Evolutionary conservation across 345 rosid species (phyloP).

Genomic region (Raphanus sativus): DNA sequence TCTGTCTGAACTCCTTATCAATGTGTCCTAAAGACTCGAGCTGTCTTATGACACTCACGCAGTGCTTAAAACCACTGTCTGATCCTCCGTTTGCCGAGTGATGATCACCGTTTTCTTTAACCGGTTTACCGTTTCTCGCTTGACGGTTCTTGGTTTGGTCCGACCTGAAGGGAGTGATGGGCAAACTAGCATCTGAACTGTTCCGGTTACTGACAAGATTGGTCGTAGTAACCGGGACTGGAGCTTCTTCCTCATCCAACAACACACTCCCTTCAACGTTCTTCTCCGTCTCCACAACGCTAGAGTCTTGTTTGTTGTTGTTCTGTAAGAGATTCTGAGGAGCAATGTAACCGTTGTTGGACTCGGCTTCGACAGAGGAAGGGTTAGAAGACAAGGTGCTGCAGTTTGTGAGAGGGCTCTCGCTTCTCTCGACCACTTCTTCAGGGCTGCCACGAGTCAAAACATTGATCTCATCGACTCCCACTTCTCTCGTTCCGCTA

Average conservation of each 20-base stretch:
- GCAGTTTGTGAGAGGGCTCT: conserved; percentile 85
- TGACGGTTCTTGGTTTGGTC: conserved; percentile 58
- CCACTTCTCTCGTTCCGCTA: conserved; percentile 50
- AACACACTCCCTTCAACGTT: conserved; percentile 16
- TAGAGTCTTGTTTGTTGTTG: not conserved
- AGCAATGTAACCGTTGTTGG: conserved; percentile 48
- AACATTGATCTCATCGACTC: conserved; percentile 52
- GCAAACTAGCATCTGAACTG: conserved; percentile 61
- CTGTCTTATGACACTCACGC: conserved; percentile 83
- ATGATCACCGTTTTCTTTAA: conserved; percentile 33
- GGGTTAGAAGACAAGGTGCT: conserved; percentile 75
- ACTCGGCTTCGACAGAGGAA: conserved; percentile 90
- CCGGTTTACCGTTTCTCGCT: conserved; percentile 55
- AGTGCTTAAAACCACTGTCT: conserved; percentile 61
- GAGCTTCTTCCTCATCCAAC: conserved; percentile 30
- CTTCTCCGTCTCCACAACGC: conserved; percentile 18
- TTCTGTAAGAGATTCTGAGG: conserved; percentile 12
- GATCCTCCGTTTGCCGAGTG: conserved; percentile 38
- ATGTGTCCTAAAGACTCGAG: conserved; percentile 89
- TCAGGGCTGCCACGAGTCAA: conserved; percentile 38
- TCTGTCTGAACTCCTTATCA: conserved; percentile 85
- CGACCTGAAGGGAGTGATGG: conserved; percentile 79
- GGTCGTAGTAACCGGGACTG: conserved; percentile 14
- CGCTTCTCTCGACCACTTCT: conserved; percentile 72
- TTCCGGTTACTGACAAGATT: conserved; percentile 1